Evolutionary conservation across 768 basidiomycete species (phyloP).

Genomic region (Sarcomyxa edulis): DNA sequence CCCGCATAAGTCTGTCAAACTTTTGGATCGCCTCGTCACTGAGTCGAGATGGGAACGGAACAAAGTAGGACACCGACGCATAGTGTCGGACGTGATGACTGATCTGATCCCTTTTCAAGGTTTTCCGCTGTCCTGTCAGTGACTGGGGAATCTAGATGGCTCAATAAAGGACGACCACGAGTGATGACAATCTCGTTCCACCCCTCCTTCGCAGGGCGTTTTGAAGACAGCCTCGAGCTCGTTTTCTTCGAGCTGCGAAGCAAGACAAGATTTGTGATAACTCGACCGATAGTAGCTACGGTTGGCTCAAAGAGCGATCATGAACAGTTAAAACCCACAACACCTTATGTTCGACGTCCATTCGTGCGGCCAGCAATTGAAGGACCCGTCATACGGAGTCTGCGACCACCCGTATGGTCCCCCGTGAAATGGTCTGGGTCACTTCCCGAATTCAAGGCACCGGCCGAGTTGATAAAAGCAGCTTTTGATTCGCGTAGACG

Average conservation of each 20-base stretch:
- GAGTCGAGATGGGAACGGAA: no score
- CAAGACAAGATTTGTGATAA: conserved; percentile 38
- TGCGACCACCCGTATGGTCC: conserved; percentile 34
- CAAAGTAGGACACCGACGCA: no score
- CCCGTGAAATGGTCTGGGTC: conserved; percentile 27
- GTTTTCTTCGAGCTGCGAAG: conserved; percentile 31
- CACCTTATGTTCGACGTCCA: conserved; percentile 32
- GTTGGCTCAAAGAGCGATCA: conserved; percentile 47
- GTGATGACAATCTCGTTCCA: conserved; percentile 23
- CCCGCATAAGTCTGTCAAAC: no score
- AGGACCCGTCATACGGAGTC: conserved; percentile 25
- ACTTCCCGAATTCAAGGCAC: conserved; percentile 27
- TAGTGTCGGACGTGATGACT: no score
- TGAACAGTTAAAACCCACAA: conserved; percentile 37
- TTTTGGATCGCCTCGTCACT: no score
- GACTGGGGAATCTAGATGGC: no score
- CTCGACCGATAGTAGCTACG: conserved; percentile 36
- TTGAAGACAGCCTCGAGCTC: conserved; percentile 44
- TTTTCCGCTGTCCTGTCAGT: no score
- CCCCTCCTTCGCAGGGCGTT: conserved; percentile 34
- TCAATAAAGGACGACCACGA: no score
- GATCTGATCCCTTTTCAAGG: no score
- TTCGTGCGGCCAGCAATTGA: conserved; percentile 18
- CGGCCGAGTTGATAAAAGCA: conserved; percentile 23
- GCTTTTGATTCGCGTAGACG: conserved; percentile 18